Conservation (phyloP, 345 rosid species). For the Zanthoxylum bungeanum region DNA sequence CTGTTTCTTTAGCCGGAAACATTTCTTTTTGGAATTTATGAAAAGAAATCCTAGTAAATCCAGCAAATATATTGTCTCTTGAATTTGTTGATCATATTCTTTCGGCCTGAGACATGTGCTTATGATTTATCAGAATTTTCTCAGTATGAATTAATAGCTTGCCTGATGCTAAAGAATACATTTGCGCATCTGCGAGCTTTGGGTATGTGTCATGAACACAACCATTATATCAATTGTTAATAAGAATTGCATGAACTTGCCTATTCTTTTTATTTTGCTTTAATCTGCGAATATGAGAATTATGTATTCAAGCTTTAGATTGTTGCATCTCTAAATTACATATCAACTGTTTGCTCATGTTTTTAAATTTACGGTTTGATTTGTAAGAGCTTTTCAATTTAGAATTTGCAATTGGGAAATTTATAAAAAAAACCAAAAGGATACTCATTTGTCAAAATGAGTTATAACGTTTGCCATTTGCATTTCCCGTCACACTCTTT, state of each 20-base stretch:
- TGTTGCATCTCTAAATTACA: slow-evolving; percentile 1
- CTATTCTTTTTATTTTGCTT: background rate
- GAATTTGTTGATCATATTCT: background rate
- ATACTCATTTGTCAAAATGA: too few relatives aligned
- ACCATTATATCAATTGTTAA: background rate
- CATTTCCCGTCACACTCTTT: too few relatives aligned
- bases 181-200: background rate
- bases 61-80: background rate
- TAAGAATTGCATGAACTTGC: background rate
- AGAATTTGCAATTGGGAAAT: background rate
- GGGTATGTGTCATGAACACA: background rate
- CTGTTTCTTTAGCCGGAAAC: background rate
- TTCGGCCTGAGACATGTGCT: background rate
- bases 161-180: background rate
- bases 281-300: background rate
- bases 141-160: background rate
- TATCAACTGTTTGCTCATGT: background rate
- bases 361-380: background rate
- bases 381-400: background rate
- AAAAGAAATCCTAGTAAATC: too few relatives aligned
- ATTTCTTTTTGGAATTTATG: background rate
- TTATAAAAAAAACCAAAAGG: too few relatives aligned
- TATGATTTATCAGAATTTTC: background rate
- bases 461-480: too few relatives aligned
- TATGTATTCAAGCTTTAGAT: background rate